Evolutionary conservation across 345 rosid species (phyloP), one percentile per base, ranked within the genome.

Genomic region (Theobroma cacao): DNA sequence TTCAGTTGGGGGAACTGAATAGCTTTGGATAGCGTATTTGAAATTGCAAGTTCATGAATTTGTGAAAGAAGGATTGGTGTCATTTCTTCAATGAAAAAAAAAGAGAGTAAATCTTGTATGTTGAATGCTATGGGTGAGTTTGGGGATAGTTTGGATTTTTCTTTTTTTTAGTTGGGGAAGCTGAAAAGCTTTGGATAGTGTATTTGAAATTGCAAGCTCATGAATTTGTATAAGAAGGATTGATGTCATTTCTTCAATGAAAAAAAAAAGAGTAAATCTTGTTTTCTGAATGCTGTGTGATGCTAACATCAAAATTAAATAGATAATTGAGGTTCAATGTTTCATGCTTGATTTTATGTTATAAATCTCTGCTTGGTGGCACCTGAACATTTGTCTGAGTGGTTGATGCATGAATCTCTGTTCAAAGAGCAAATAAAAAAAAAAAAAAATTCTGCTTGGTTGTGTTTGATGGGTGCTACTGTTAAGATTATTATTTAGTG

Each of bases 61-160:
- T 60, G 28, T n/a, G 2, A 26, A 13, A 55, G 30, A 30, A 24
- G 1, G 17, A 61, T 61, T 28, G 52, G 33, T 40, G 40, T 4
- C 24, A 43, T 74, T 41, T 17, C 38, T 24, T 74, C 34, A 40
- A 75, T 28, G 62, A 14, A 38, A 28, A 34, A 69, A 69, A 48
- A n/a, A 72, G 13, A 4, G 4, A 3, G 30, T n/a, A n/a, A 34
- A 7, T 65, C 11, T 24, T 6, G 5, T 30, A 12, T 40, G 11
- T 41, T 61, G 55, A 30, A 36, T 69, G 40, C 12, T 26, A 63
- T 63, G 38, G 14, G 15, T 5, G 31, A 31, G 14, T 56, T n/a
- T 22, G 71, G 64, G 55, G 9, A 59, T 73, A 50, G 15, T 47
- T 53, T 78, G 58, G 24, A 61, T 34, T 59, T 77, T 26, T 67